Conservation (phyloP, 2,329 filamentous ascomycete genomes). For the Leptographium galeiforme region DNA sequence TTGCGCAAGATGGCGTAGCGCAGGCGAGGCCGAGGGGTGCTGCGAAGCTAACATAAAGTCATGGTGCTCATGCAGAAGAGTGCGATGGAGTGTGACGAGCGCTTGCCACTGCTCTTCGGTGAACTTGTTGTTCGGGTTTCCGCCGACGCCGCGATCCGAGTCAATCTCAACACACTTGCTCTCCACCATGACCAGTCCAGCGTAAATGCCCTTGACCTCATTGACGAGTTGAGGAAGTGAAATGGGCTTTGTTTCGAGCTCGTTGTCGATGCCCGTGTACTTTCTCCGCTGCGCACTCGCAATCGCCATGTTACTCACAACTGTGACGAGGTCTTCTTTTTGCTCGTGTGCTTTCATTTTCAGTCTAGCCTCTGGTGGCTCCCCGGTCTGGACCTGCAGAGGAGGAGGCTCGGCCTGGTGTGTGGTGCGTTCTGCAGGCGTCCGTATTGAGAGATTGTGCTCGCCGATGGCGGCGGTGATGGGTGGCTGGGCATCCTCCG, state of each 20-base stretch:
- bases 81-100: conserved; percentile 68
- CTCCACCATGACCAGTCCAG: conserved; percentile 74
- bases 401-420: no score
- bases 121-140: conserved; percentile 29
- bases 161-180: conserved; percentile 78
- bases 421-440: no score
- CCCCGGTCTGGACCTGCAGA: no score
- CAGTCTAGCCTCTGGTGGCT: no score
- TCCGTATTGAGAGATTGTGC: no score
- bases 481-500: no score
- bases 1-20: conserved; percentile 53
- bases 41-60: conserved; percentile 81
- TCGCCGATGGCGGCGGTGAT: no score
- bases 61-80: conserved; percentile 68
- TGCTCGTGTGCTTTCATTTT: no score
- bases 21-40: conserved; percentile 62
- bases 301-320: no score
- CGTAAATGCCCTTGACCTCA: conserved; percentile 76
- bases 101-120: conserved; percentile 70
- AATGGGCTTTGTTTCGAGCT: conserved; percentile 55
- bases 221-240: conserved; percentile 65
- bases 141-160: conserved; percentile 33
- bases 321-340: no score
- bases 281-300: no score
- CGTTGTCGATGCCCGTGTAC: conserved; percentile 16